Evolutionary conservation across 768 basidiomycete species (phyloP), one percentile per base, ranked within the genome.

Genomic region (Phaeolepiota aurea): DNA sequence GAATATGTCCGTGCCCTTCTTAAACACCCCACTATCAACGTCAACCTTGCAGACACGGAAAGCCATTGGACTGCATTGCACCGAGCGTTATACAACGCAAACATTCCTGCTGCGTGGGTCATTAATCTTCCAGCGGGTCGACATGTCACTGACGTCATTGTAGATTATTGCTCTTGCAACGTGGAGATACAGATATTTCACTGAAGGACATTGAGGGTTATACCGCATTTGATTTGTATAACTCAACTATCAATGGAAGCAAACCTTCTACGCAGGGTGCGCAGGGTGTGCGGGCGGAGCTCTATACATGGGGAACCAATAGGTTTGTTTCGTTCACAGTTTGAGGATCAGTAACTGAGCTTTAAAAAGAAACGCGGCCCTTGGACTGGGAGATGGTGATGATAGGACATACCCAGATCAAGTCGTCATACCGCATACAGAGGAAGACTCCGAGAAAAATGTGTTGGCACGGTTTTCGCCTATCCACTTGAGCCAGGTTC

Each of bases 41-140:
- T 90, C 49, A 98, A 98, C 50, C 43, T 85, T 4, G 63, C 66
- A 31, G 94, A 99, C 59, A 57, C 57, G 40, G 94, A 98, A 68
- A 87, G 77, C 43, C 83, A 82, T 42, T 97, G 91, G 87, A 94
- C 90, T 1, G 76, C 93, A 4, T 65, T 98, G 15, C 94, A 99
- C 53, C 68, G 91, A 36, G 88, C 88, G 1, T 58, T 93, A 49
- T 96, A 91, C 55, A 58, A 68, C 25, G 88, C 87, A 1, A 89
- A 91, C 50, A 44, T 92, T 5, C 68, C 79, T 36, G 73, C 76
- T 33, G 82, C 74, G 78, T 84, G 68, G 4, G 20, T 5, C 21
- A 25, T 41, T 12, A n/a, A 42, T 32, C 47, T 32, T 38, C 44
- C 32, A 38, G 19, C 41, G 7, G 39, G 28, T 15, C 30, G 44